Conservation (phyloP, 306 rosid genomes). For the Begonia fuchsioides region DNA sequence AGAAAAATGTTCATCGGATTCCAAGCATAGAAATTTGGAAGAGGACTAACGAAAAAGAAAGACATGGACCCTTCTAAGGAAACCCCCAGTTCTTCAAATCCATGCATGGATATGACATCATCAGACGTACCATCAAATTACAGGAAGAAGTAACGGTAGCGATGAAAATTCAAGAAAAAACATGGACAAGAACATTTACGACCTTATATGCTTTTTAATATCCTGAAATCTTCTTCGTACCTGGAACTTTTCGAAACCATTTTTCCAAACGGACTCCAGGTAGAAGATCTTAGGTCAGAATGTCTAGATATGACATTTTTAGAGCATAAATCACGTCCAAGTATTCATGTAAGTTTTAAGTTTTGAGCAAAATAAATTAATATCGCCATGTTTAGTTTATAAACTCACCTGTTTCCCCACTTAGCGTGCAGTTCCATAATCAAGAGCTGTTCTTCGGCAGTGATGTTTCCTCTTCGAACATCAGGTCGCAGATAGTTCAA, state of each 20-base stretch:
- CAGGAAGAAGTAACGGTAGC: background rate
- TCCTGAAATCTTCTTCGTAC: constrained; percentile 8
- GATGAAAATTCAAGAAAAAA: background rate
- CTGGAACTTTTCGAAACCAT: constrained; percentile 3
- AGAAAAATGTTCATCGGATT: too few relatives aligned
- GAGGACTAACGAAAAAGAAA: too few relatives aligned
- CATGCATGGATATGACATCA: too few relatives aligned
- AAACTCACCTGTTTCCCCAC: constrained; percentile 98
- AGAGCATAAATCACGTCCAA: background rate
- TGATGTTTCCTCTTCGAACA: constrained; percentile 86
- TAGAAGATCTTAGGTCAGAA: too few relatives aligned
- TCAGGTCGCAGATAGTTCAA: constrained; percentile 92
- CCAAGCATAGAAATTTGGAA: too few relatives aligned
- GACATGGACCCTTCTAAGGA: too few relatives aligned
- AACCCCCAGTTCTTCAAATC: too few relatives aligned
- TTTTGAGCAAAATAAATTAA: too few relatives aligned
- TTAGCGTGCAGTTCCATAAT: constrained; percentile 91
- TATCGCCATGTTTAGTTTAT: too few relatives aligned
- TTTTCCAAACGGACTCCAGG: too few relatives aligned
- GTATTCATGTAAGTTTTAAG: too few relatives aligned
- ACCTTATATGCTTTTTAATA: background rate
- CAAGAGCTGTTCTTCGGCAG: constrained; percentile 76
- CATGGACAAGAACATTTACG: background rate
- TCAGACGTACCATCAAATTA: too few relatives aligned
- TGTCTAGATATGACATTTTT: background rate